A percentile compares a stretch with the other conserved stretches of the same genome.
phyloP scores from a whole-genome alignment of 78 protist species.

The Dictyostelium firmibasis region DNA sequence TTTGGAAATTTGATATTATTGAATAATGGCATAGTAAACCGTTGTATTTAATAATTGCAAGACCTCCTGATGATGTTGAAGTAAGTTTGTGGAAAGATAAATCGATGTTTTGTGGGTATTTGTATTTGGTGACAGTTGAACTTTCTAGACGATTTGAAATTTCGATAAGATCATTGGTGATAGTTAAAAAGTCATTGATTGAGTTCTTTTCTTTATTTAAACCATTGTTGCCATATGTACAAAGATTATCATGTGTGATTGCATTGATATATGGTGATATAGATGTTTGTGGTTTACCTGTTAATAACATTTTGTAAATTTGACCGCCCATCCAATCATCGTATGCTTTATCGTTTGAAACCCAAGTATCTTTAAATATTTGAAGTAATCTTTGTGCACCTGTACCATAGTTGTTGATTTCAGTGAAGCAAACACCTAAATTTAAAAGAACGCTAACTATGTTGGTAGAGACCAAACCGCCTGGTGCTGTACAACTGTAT shows the following conservation, averaged over 20 bases:
- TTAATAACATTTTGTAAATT: too few relatives aligned
- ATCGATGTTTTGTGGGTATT: too few relatives aligned
- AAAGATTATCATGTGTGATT: not conserved
- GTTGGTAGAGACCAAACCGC: not conserved
- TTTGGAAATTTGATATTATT: not conserved
- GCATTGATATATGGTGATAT: not conserved
- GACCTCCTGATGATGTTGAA: too few relatives aligned
- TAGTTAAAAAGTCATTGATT: not conserved
- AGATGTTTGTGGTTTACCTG: not conserved
- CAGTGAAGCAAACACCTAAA: not conserved
- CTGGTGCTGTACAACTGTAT: not conserved
- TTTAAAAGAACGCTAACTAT: not conserved
- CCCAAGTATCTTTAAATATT: not conserved
- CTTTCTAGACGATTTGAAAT: not conserved
- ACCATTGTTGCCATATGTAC: not conserved
- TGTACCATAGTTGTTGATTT: not conserved
- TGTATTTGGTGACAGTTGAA: not conserved
- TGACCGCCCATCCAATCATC: not conserved
- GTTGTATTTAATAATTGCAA: not conserved
- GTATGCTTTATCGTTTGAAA: too few relatives aligned
- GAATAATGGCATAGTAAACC: not conserved
- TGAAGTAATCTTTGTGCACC: not conserved
- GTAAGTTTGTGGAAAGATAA: too few relatives aligned
- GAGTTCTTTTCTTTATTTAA: not conserved
- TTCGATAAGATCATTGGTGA: not conserved